These are phyloP conservation scores for Pholiota microspora DNA, from an alignment of 768 basidiomycete genomes.

Conservation along the genomic window DNA sequence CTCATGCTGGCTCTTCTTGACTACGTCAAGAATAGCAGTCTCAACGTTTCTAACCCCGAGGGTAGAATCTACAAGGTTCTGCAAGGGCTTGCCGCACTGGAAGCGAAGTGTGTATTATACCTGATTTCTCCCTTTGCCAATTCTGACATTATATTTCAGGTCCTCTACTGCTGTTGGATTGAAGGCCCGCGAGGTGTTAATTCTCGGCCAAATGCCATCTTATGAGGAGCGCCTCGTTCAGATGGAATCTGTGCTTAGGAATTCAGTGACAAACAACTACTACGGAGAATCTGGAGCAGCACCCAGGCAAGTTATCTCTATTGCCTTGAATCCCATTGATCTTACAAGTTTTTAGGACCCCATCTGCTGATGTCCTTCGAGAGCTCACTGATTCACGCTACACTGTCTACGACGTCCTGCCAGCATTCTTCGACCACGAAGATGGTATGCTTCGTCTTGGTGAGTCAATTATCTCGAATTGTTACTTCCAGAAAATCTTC, in stretches of 20 bases:
- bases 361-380: slow-evolving; percentile 81
- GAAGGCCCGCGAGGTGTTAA: slow-evolving; percentile 96
- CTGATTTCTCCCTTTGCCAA: neutral
- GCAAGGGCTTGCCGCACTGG: slow-evolving; percentile 79
- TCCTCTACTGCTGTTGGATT: slow-evolving; percentile 90
- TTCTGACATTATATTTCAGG: slow-evolving; percentile 32
- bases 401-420: slow-evolving; percentile 95
- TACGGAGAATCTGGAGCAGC: slow-evolving; percentile 81
- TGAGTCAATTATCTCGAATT: slow-evolving; percentile 30
- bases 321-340: neutral
- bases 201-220: slow-evolving; percentile 94
- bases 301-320: slow-evolving; percentile 45
- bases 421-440: slow-evolving; percentile 87
- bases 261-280: slow-evolving; percentile 80
- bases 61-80: slow-evolving; percentile 73
- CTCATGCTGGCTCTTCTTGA: slow-evolving; percentile 85
- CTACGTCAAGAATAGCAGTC: slow-evolving; percentile 78
- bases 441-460: slow-evolving; percentile 86
- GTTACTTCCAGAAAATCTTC: neutral
- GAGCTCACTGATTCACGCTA: slow-evolving; percentile 96
- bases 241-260: slow-evolving; percentile 91
- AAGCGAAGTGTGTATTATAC: slow-evolving; percentile 66
- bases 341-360: slow-evolving; percentile 49
- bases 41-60: slow-evolving; percentile 76
- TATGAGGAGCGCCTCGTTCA: slow-evolving; percentile 92